Evolutionary conservation across 2,329 filamentous ascomycete genomes (phyloP).

Genomic region (Monascus ruber): DNA sequence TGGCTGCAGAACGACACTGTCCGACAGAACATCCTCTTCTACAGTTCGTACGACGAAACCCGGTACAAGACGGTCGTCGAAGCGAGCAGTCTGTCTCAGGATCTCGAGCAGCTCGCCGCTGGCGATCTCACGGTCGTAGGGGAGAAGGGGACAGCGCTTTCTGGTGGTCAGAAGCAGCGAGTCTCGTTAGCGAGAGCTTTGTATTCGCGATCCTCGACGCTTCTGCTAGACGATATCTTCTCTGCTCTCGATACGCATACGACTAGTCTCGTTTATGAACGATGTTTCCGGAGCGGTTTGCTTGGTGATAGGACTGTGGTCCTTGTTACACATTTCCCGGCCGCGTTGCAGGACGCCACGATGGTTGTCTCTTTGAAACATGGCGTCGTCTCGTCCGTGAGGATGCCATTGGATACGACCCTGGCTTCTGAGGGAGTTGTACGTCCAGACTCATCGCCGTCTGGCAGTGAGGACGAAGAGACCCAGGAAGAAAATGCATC

Average conservation of each 20-base stretch:
- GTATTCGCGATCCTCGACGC: slow-evolving; percentile 45
- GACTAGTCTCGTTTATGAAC: slow-evolving; percentile 44
- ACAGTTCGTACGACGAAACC: slow-evolving; percentile 41
- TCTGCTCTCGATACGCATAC: slow-evolving; percentile 51
- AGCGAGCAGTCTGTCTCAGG: slow-evolving; percentile 47
- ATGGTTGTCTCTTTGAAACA: slow-evolving; percentile 9
- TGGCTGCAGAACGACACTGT: slow-evolving; percentile 58
- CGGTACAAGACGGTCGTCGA: slow-evolving; percentile 51
- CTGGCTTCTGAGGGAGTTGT: not conserved
- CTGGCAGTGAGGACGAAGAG: not conserved
- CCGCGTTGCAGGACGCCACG: slow-evolving; percentile 13
- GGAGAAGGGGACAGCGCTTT: slow-evolving; percentile 52
- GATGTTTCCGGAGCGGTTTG: slow-evolving; percentile 47
- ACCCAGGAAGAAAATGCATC: not conserved
- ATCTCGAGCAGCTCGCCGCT: slow-evolving; percentile 45
- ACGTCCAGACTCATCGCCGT: not conserved
- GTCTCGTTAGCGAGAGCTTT: slow-evolving; percentile 48
- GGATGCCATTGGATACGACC: slow-evolving; percentile 3
- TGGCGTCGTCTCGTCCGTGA: slow-evolving; percentile 8
- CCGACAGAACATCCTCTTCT: slow-evolving; percentile 54
- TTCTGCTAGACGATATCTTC: slow-evolving; percentile 50
- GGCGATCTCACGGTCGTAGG: slow-evolving; percentile 51
- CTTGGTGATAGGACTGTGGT: slow-evolving; percentile 45
- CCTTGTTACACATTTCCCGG: slow-evolving; percentile 41
- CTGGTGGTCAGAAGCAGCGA: slow-evolving; percentile 52